Percentiles rank a stretch among this genome's conserved stretches.
phyloP scores from a whole-genome alignment of 2,329 filamentous ascomycete species.

The Blastomyces gilchristii region DNA sequence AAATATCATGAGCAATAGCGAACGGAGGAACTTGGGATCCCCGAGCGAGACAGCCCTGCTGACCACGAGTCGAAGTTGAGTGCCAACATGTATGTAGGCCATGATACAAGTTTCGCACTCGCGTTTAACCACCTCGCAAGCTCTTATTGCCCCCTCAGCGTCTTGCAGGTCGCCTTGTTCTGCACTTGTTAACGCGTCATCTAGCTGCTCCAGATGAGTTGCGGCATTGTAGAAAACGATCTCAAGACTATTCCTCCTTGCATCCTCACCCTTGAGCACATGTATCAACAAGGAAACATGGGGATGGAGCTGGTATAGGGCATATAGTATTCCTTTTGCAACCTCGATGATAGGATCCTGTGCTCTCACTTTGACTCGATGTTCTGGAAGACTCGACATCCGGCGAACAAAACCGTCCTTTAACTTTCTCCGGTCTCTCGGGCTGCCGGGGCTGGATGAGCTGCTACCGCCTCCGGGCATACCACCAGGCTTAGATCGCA shows the following conservation, averaged over 20 bases:
- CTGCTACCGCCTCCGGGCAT: slow-evolving; percentile 27
- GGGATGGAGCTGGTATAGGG: slow-evolving; percentile 43
- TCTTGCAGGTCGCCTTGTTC: slow-evolving; percentile 43
- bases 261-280: slow-evolving; percentile 38
- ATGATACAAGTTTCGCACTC: slow-evolving; percentile 42
- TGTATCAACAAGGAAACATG: slow-evolving; percentile 39
- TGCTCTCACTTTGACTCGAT: slow-evolving; percentile 39
- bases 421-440: slow-evolving; percentile 32
- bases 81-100: slow-evolving; percentile 41
- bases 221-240: slow-evolving; percentile 48
- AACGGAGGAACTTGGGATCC: slow-evolving; percentile 49
- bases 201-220: slow-evolving; percentile 47
- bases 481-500: slow-evolving; percentile 30
- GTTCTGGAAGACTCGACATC: slow-evolving; percentile 48
- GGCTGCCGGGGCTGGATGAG: slow-evolving; percentile 37
- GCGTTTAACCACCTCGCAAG: slow-evolving; percentile 35
- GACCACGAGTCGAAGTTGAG: slow-evolving; percentile 40
- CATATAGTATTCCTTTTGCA: slow-evolving; percentile 46
- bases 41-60: slow-evolving; percentile 45
- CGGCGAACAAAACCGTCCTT: slow-evolving; percentile 40
- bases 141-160: slow-evolving; percentile 34
- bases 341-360: slow-evolving; percentile 45
- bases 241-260: slow-evolving; percentile 43
- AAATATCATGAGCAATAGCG: slow-evolving; percentile 49
- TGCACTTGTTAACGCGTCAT: slow-evolving; percentile 43